Conservation (phyloP, 2,329 filamentous ascomycete species). For the Clarireedia monteithiana region DNA sequence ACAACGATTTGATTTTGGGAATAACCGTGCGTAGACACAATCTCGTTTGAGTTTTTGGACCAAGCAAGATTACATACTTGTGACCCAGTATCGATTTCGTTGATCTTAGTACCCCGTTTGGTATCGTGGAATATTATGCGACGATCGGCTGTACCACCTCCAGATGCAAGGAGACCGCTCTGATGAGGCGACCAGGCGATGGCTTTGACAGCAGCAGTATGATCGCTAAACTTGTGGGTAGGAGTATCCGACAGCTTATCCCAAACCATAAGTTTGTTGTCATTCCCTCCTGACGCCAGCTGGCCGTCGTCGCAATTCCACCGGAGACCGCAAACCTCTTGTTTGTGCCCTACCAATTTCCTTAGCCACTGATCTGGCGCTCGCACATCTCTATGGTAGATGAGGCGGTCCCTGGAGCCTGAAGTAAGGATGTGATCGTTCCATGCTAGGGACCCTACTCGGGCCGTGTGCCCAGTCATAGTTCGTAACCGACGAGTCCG, state of each 20-base stretch:
- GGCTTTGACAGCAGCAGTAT: conserved; percentile 93
- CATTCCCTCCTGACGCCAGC: conserved; percentile 90
- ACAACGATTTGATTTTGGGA: conserved; percentile 98
- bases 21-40: conserved; percentile 95
- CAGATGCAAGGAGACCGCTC: conserved; percentile 85
- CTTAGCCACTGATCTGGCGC: conserved; percentile 84
- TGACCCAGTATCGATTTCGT: conserved; percentile 91
- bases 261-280: conserved; percentile 99
- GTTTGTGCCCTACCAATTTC: conserved; percentile 88
- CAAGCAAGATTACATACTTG: conserved; percentile 98
- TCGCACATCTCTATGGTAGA: conserved; percentile 92
- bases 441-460: conserved; percentile 92
- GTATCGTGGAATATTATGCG: conserved; percentile 99
- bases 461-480: conserved; percentile 92
- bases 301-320: conserved; percentile 98
- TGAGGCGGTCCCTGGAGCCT: conserved; percentile 84
- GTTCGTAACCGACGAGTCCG: conserved; percentile 77
- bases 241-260: conserved; percentile 91
- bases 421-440: conserved; percentile 97
- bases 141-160: conserved; percentile 89
- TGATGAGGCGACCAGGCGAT: conserved; percentile 98
- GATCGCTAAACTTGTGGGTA: conserved; percentile 87
- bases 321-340: conserved; percentile 92
- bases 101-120: conserved; percentile 67
- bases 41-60: conserved; percentile 96